These are phyloP conservation scores for Gyrodon lividus DNA, from an alignment of 768 basidiomycete genomes.

Conservation along the genomic window DNA sequence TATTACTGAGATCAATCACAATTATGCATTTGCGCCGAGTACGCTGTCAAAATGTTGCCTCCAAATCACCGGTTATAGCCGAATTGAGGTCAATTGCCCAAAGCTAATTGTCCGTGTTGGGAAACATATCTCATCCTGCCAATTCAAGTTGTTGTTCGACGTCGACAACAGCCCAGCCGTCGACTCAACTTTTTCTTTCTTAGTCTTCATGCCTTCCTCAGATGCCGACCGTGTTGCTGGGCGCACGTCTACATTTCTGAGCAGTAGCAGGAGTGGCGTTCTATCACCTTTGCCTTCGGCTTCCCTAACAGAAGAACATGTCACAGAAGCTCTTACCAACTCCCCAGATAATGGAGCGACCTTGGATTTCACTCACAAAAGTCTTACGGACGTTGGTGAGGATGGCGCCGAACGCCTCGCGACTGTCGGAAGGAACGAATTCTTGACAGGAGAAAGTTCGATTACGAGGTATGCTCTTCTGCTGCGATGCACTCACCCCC, in stretches of 20 bases:
- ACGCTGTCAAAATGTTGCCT: constrained; percentile 9
- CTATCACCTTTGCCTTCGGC: constrained; percentile 33
- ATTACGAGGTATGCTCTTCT: constrained; percentile 56
- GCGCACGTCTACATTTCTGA: constrained; percentile 29
- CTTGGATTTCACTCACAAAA: constrained; percentile 79
- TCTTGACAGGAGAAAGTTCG: constrained; percentile 45
- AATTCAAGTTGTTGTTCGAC: constrained; percentile 16
- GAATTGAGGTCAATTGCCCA: constrained; percentile 19
- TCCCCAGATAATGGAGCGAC: constrained; percentile 82
- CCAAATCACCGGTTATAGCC: constrained; percentile 29
- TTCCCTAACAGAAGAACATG: constrained; percentile 54
- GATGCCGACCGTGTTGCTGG: constrained; percentile 31
- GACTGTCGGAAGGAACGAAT: constrained; percentile 48
- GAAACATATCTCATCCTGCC: constrained; percentile 16
- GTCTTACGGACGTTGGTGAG: constrained; percentile 72
- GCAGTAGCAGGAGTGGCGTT: constrained; percentile 23
- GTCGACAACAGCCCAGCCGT: constrained; percentile 16
- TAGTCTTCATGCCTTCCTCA: constrained; percentile 26
- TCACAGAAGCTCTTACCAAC: constrained; percentile 60
- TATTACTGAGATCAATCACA: background rate
- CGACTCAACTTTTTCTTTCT: constrained; percentile 2
- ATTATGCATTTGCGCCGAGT: background rate
- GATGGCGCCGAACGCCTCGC: constrained; percentile 78
- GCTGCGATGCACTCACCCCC: constrained; percentile 4
- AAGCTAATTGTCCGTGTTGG: constrained; percentile 16